Evolutionary conservation across 495 filamentous ascomycete species (phyloP), one percentile per base, ranked within the genome.

Genomic region (Aspergillus diversus): DNA sequence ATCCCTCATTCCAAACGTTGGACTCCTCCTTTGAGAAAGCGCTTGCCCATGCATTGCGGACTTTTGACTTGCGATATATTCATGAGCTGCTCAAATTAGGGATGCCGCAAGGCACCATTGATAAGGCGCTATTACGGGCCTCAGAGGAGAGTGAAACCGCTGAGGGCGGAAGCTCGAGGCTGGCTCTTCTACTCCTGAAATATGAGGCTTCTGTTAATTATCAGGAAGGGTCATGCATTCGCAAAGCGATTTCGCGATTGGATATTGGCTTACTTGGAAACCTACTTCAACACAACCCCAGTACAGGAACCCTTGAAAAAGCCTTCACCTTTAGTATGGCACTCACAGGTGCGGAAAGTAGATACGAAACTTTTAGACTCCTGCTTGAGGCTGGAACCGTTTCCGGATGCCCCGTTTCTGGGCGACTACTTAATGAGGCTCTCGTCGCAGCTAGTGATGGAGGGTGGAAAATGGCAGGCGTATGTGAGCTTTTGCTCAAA

Each of bases 11-110:
- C 15, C 53, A 57, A 21, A 35, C 60, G 0, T 53, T 63, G 0
- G 60, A 63, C 9, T 12, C 55, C 0, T 54, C 53, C 3, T 63
- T 63, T 33, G 60, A 63, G 12, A 63, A 63, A n/a, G 60, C 60
- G 0, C 53, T 63, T 11, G 12, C 42, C 3, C 7, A 51, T 51
- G 46, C 53, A 1, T 42, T 52, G 7, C 43, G 33, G 6, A 42
- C 43, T 3, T 33, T 33, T 16, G 60, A 63, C 39, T 9, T 43
- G 9, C 52, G 60, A 48, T 57, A 63, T 42, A 17, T 63, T 1
- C 39, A 57, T 13, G 11, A 63, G 34, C 34, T 63, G 1, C 60
- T 63, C 0, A 43, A 21, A 0, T 35, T 43, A 1, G 46, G 34
- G 1, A 16, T 63, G 43, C 60, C 60, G 1, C 60, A 63, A 32